phyloP scores from a whole-genome alignment of 163 green algal genomes.

The Scenedesmus sp. region DNA sequence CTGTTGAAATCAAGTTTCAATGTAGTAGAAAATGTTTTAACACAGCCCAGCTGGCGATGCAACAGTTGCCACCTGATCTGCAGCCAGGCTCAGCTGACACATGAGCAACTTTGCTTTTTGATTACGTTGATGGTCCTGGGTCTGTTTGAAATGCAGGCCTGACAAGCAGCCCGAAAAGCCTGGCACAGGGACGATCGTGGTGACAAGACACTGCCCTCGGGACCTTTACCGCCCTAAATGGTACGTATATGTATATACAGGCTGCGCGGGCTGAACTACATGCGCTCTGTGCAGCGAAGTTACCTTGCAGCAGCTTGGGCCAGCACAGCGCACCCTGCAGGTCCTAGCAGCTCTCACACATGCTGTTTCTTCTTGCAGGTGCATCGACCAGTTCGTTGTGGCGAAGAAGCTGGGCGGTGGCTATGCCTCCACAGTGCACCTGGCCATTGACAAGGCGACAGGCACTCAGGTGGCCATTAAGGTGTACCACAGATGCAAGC shows the following conservation, averaged over 20 bases:
- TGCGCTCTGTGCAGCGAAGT: not conserved
- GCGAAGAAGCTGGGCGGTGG: conserved; percentile 68
- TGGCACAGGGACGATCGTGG: conserved; percentile 34
- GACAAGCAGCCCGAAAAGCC: conserved; percentile 23
- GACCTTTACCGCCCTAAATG: conserved; percentile 42
- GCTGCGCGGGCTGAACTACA: not conserved
- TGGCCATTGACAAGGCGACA: conserved; percentile 60
- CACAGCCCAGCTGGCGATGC: conserved; percentile 12
- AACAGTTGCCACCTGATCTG: conserved; percentile 20
- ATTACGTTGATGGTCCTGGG: not conserved
- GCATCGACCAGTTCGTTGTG: conserved; percentile 69
- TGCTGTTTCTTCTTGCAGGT: conserved; percentile 51
- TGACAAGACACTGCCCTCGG: conserved; percentile 49
- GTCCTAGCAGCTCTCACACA: not conserved
- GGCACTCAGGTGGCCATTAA: conserved; percentile 80
- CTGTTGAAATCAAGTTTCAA: not conserved
- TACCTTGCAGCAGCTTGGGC: not conserved
- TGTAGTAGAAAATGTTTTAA: not conserved
- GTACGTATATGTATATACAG: not conserved
- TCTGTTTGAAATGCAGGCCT: conserved; percentile 1
- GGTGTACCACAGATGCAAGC: conserved; percentile 83
- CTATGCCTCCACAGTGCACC: conserved; percentile 72
- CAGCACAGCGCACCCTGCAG: not conserved
- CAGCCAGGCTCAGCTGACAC: not conserved
- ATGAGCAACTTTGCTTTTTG: not conserved